Evolutionary conservation across 202 grass and related monocot genomes (phyloP).

Genomic region (Setaria italica): DNA sequence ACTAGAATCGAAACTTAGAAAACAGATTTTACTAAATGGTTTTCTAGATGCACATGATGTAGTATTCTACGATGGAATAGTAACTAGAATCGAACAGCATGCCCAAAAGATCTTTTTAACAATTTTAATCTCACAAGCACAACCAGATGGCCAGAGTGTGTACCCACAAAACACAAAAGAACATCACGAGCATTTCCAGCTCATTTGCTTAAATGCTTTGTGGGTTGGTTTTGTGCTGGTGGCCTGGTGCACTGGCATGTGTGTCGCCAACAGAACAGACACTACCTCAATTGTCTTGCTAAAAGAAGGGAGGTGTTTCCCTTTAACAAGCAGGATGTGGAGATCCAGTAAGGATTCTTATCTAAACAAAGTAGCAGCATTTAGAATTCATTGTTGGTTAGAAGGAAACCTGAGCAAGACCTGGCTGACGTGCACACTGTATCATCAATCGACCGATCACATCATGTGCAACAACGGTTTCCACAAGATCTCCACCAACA

Average conservation of each 20-base stretch:
- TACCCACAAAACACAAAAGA: not conserved
- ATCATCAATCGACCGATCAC: constrained; percentile 89
- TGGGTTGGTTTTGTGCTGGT: not conserved
- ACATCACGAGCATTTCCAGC: constrained; percentile 1
- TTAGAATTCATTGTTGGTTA: constrained; percentile 36
- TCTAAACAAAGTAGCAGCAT: constrained; percentile 21
- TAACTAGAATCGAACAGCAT: not conserved
- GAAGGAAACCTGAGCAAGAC: constrained; percentile 73
- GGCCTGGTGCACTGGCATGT: not conserved
- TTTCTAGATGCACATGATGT: too few species aligned
- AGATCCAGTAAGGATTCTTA: not conserved
- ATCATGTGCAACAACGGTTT: constrained; percentile 88
- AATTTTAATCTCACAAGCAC: constrained; percentile 9
- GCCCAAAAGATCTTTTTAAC: constrained; percentile 3
- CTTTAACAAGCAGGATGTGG: not conserved
- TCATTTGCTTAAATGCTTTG: not conserved
- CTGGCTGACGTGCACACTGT: constrained; percentile 81
- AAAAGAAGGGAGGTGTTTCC: not conserved
- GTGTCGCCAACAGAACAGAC: not conserved
- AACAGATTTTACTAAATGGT: too few species aligned
- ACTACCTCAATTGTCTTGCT: not conserved
- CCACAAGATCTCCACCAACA: constrained; percentile 80
- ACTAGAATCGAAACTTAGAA: not conserved
- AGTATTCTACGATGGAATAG: too few species aligned
- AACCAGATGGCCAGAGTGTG: not conserved